phyloP scores from a whole-genome alignment of 129 eudicot species.

The Artemisia annua region DNA sequence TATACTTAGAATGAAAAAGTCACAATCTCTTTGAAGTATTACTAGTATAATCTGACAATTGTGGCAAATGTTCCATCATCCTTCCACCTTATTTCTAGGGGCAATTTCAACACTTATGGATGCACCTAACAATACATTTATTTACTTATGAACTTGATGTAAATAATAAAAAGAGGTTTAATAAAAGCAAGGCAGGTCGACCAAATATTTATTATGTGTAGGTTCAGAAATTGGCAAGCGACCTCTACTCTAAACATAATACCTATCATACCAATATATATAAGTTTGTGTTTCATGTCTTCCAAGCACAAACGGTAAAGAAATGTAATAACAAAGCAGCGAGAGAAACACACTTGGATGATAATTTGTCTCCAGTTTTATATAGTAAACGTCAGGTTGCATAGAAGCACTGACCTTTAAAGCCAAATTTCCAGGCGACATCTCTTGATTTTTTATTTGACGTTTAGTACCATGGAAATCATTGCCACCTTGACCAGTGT shows the following conservation, averaged over 20 bases:
- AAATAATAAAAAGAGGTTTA: background rate
- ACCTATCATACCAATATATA: background rate
- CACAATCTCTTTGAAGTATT: too few species aligned
- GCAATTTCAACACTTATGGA: background rate
- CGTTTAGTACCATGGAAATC: constrained; percentile 29
- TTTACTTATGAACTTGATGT: background rate
- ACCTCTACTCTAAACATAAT: background rate
- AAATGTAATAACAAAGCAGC: background rate
- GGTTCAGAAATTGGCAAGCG: background rate
- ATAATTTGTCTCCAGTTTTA: background rate
- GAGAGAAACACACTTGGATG: background rate
- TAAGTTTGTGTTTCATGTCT: constrained; percentile 2
- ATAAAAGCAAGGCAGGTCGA: background rate
- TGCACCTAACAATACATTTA: background rate
- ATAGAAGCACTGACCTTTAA: constrained; percentile 34
- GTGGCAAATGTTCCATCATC: background rate
- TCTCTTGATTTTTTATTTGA: constrained; percentile 28
- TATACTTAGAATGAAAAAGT: too few species aligned
- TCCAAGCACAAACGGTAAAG: background rate
- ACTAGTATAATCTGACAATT: background rate
- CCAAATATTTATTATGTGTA: too few species aligned
- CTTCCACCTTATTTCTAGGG: background rate
- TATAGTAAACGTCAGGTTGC: background rate
- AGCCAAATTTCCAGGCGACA: constrained; percentile 40
- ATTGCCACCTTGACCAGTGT: constrained; percentile 52